Evolutionary conservation across 306 rosid species (phyloP).

Genomic region (Pachyrhizus erosus): DNA sequence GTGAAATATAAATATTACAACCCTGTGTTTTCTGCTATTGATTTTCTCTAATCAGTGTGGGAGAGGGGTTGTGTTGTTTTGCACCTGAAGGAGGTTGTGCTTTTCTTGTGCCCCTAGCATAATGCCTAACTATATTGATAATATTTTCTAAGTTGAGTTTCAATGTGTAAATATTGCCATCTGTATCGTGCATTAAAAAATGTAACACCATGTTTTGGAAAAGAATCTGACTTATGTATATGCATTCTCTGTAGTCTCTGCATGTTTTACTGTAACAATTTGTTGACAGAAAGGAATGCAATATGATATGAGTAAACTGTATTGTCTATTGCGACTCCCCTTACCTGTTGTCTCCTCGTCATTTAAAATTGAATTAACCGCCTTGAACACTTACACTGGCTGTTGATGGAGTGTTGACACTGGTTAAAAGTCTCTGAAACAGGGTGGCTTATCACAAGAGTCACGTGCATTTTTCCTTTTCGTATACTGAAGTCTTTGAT

Average conservation of each 20-base stretch:
- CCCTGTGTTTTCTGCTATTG: not conserved
- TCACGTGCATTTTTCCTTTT: not conserved
- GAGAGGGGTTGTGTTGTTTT: not conserved
- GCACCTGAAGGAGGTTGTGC: not conserved
- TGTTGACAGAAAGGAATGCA: not conserved
- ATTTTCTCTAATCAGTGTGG: not conserved
- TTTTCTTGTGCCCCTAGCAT: not conserved
- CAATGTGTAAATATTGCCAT: constrained; percentile 6
- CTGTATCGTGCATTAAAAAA: constrained; percentile 1
- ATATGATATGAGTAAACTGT: no score
- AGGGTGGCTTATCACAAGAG: constrained; percentile 1
- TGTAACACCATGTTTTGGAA: not conserved
- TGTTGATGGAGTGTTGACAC: not conserved
- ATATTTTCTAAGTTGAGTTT: not conserved
- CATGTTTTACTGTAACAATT: not conserved
- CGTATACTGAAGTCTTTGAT: not conserved
- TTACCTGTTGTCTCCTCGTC: not conserved
- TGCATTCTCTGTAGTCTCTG: not conserved
- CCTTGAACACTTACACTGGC: constrained; percentile 10
- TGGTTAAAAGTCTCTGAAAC: not conserved
- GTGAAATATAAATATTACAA: not conserved
- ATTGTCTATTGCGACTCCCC: constrained; percentile 2
- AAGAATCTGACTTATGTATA: constrained; percentile 18
- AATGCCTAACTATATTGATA: not conserved
- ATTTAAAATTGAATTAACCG: constrained; percentile 2